A percentile compares a stretch with the other conserved stretches of the same genome.
phyloP scores from a whole-genome alignment of 208 protist genomes.

The Blastocrithidia nonstop region DNA sequence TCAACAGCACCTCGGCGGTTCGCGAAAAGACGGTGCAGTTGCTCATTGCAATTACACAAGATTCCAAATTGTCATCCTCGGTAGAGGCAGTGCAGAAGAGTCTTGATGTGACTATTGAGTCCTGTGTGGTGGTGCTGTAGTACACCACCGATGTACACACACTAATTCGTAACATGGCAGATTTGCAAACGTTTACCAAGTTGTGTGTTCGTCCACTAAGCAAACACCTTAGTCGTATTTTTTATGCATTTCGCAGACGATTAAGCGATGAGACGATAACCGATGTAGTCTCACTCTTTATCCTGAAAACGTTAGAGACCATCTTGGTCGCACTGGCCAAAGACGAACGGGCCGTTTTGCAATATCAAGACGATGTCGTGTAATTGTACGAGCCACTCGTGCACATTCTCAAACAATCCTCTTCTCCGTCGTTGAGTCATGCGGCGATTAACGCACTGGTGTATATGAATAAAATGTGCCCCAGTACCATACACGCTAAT shows the following conservation, averaged over 20 bases:
- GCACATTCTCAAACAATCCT: conserved; percentile 42
- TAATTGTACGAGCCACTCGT: conserved; percentile 63
- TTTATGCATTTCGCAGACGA: conserved; percentile 62
- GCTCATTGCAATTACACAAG: conserved; percentile 61
- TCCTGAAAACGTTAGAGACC: conserved; percentile 56
- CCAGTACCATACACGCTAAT: conserved; percentile 18
- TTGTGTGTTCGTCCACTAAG: conserved; percentile 56
- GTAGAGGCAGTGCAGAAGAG: conserved; percentile 43
- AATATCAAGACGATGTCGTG: conserved; percentile 68
- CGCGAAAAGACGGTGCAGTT: conserved; percentile 73
- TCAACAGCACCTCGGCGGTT: conserved; percentile 47
- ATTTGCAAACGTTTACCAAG: conserved; percentile 70
- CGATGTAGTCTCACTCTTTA: conserved; percentile 56
- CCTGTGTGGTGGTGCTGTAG: conserved; percentile 69
- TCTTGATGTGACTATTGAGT: conserved; percentile 65
- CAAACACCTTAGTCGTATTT: conserved; percentile 61
- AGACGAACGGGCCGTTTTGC: conserved; percentile 45
- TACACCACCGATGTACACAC: conserved; percentile 59
- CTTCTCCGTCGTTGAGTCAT: conserved; percentile 51
- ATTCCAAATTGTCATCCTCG: conserved; percentile 30
- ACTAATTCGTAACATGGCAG: conserved; percentile 63
- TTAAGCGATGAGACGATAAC: conserved; percentile 31
- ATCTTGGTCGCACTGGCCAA: conserved; percentile 40
- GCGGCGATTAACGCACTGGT: conserved; percentile 68
- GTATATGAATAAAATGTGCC: conserved; percentile 50